Evolutionary conservation across 2,329 filamentous ascomycete genomes (phyloP).

Genomic region (Fusarium musae): DNA sequence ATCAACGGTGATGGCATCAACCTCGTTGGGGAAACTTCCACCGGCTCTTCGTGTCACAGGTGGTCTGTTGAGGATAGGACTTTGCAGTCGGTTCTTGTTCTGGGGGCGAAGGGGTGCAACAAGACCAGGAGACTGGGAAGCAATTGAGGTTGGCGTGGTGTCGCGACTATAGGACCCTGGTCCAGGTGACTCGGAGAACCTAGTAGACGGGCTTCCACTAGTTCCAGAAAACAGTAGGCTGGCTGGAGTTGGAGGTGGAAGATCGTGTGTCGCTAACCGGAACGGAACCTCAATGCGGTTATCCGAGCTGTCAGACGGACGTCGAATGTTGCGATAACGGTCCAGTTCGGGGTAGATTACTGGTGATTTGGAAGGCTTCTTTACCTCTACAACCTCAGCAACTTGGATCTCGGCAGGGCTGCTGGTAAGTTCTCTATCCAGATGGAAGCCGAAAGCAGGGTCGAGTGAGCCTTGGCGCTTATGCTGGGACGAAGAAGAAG

Average conservation of each 20-base stretch:
- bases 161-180: slow-evolving; percentile 79
- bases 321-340: slow-evolving; percentile 64
- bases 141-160: slow-evolving; percentile 82
- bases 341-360: slow-evolving; percentile 70
- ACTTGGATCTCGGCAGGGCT: slow-evolving; percentile 58
- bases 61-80: slow-evolving; percentile 66
- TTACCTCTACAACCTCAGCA: slow-evolving; percentile 56
- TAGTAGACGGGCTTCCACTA: slow-evolving; percentile 78
- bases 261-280: slow-evolving; percentile 70
- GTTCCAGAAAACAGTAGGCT: slow-evolving; percentile 67
- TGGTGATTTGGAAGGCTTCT: slow-evolving; percentile 54
- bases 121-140: slow-evolving; percentile 76
- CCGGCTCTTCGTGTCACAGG: slow-evolving; percentile 69
- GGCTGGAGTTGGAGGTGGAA: slow-evolving; percentile 72
- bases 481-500: slow-evolving; percentile 57
- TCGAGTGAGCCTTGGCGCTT: slow-evolving; percentile 53
- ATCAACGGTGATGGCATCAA: slow-evolving; percentile 58
- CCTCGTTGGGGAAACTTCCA: slow-evolving; percentile 64
- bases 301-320: slow-evolving; percentile 50
- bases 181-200: slow-evolving; percentile 77
- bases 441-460: slow-evolving; percentile 47
- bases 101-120: slow-evolving; percentile 60
- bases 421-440: slow-evolving; percentile 56
- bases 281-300: slow-evolving; percentile 61
- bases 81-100: slow-evolving; percentile 63